Conservation (phyloP, 106 monocot species). For the Allium fistulosum region DNA sequence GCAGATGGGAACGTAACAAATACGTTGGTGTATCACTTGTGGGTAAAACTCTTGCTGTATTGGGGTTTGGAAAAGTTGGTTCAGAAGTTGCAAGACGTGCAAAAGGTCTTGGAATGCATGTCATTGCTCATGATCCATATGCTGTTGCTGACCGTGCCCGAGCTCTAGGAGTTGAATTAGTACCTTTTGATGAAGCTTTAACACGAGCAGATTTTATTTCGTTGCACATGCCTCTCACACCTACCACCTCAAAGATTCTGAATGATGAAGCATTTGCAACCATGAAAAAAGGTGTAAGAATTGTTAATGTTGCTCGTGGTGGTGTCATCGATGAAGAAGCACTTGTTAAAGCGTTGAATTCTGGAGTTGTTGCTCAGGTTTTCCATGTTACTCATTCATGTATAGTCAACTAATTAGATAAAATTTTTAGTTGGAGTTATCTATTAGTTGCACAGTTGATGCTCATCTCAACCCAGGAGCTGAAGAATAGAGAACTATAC, state of each 20-base stretch:
- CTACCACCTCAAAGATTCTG: conserved; percentile 55
- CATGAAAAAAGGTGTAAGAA: conserved; percentile 69
- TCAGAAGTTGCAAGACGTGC: conserved; percentile 81
- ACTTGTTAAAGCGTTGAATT: conserved; percentile 50
- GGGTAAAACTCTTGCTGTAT: conserved; percentile 63
- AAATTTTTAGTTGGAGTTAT: too few species aligned
- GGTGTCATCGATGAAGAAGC: conserved; percentile 82
- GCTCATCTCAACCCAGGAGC: too few species aligned
- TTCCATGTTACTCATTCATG: too few species aligned
- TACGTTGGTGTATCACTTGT: conserved; percentile 86
- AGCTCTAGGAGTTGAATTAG: conserved; percentile 68
- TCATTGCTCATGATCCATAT: conserved; percentile 85
- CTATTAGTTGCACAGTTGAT: too few species aligned
- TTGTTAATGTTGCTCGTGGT: conserved; percentile 73
- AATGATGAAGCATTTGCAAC: conserved; percentile 63
- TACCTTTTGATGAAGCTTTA: conserved; percentile 57
- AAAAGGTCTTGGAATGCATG: conserved; percentile 80
- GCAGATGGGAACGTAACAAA: conserved; percentile 73
- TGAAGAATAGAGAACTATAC: too few species aligned
- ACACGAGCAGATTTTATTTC: conserved; percentile 62
- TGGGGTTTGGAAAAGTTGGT: conserved; percentile 86
- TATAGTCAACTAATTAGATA: too few species aligned
- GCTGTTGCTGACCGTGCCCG: conserved; percentile 69
- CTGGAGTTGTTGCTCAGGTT: conserved; percentile 72
- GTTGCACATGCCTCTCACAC: conserved; percentile 72